A percentile compares a stretch with the other conserved stretches of the same genome.
Conservation (phyloP, 2,329 filamentous ascomycete genomes). For the Curvularia lunata region DNA sequence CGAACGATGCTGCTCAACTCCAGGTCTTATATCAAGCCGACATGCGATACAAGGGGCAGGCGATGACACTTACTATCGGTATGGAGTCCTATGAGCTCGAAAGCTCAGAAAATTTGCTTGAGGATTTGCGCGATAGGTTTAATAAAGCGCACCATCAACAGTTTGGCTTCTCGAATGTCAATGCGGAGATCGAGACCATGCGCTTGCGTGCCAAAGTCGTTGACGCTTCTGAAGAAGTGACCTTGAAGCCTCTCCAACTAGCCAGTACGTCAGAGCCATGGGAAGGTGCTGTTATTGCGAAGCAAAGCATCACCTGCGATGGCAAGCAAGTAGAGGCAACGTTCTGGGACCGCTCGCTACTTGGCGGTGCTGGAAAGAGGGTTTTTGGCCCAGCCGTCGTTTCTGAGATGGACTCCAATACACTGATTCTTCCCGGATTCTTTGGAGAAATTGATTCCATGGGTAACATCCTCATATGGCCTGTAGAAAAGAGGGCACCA, state of each 20-base stretch:
- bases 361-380: slow-evolving; percentile 51
- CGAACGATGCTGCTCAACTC: slow-evolving; percentile 38
- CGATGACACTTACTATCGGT: slow-evolving; percentile 44
- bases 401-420: slow-evolving; percentile 61
- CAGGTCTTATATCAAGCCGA: slow-evolving; percentile 53
- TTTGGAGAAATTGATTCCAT: slow-evolving; percentile 56
- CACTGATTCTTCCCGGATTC: slow-evolving; percentile 57
- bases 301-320: slow-evolving; percentile 51
- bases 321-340: slow-evolving; percentile 51
- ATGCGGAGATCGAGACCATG: slow-evolving; percentile 57
- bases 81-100: slow-evolving; percentile 48
- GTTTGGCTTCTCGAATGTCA: slow-evolving; percentile 54
- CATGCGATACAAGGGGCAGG: slow-evolving; percentile 58
- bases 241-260: slow-evolving; percentile 46
- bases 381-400: slow-evolving; percentile 56
- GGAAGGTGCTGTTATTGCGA: slow-evolving; percentile 47
- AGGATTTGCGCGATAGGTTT: slow-evolving; percentile 50
- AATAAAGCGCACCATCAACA: slow-evolving; percentile 54
- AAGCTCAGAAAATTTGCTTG: slow-evolving; percentile 38
- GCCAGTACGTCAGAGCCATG: slow-evolving; percentile 38
- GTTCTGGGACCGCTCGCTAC: slow-evolving; percentile 54
- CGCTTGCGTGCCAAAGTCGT: slow-evolving; percentile 54
- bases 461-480: slow-evolving; percentile 58
- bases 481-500: slow-evolving; percentile 40
- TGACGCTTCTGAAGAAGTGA: slow-evolving; percentile 53